Evolutionary conservation across 2,329 filamentous ascomycete species (phyloP).

Genomic region (Alternaria brassicicola): DNA sequence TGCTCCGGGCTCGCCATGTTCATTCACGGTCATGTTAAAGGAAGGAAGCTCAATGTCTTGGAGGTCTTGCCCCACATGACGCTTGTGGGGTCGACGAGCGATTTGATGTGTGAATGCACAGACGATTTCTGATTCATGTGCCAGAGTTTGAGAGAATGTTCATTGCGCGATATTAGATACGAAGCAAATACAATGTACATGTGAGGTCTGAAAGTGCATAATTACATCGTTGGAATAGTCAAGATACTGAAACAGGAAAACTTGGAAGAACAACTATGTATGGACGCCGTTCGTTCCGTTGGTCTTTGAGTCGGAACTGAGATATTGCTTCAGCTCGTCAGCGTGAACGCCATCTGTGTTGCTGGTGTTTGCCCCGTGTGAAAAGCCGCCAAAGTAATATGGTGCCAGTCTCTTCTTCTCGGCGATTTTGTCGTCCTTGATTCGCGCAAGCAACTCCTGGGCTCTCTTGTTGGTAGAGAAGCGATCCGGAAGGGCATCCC

Average conservation of each 20-base stretch:
- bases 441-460: conserved; percentile 40
- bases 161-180: background rate
- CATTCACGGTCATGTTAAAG: conserved; percentile 13
- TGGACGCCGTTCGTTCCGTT: conserved; percentile 21
- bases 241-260: background rate
- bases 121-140: conserved; percentile 4
- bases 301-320: conserved; percentile 16
- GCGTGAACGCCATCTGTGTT: conserved; percentile 39
- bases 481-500: conserved; percentile 47
- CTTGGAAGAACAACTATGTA: background rate
- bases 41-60: conserved; percentile 11
- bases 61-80: conserved; percentile 34
- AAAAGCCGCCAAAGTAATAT: conserved; percentile 44
- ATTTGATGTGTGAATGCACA: conserved; percentile 16
- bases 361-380: conserved; percentile 40
- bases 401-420: conserved; percentile 45
- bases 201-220: background rate
- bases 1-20: conserved; percentile 6
- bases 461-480: conserved; percentile 46
- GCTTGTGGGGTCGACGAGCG: conserved; percentile 33
- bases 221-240: background rate
- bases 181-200: conserved; percentile 1
- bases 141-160: background rate
- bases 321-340: conserved; percentile 33
- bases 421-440: conserved; percentile 39